Conservation (phyloP, 2,329 filamentous ascomycete genomes). For the Diaporthe velutina region DNA sequence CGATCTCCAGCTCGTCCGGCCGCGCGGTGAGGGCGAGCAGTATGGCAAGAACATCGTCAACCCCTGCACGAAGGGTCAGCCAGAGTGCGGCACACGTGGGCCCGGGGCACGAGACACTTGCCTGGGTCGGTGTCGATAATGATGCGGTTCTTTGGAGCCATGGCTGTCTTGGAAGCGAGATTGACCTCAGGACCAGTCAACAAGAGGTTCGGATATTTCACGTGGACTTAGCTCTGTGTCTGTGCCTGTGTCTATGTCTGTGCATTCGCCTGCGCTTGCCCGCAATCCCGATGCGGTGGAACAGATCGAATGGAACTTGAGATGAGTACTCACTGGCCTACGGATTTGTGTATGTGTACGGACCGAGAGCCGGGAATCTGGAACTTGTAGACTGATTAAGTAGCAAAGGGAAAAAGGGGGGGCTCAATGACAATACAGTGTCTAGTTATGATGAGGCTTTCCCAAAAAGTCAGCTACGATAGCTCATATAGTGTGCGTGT, state of each 20-base stretch:
- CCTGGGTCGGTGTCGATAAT: slow-evolving; percentile 97
- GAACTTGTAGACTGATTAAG: neutral
- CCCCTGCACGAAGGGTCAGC: slow-evolving; percentile 64
- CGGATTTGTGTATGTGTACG: neutral
- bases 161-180: slow-evolving; percentile 48
- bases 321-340: slow-evolving; percentile 9
- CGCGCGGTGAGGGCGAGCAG: slow-evolving; percentile 86
- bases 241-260: slow-evolving; percentile 12
- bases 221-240: neutral
- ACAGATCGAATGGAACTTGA: neutral
- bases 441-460: neutral
- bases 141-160: slow-evolving; percentile 80
- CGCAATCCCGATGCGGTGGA: slow-evolving; percentile 26
- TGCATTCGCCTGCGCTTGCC: slow-evolving; percentile 19
- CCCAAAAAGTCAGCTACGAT: neutral
- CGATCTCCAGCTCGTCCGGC: slow-evolving; percentile 86
- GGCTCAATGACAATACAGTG: neutral
- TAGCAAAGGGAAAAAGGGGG: neutral
- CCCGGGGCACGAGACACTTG: slow-evolving; percentile 51
- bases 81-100: neutral
- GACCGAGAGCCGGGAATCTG: neutral
- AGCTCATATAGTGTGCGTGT: neutral
- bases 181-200: slow-evolving; percentile 10
- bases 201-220: slow-evolving; percentile 3
- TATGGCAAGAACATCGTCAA: slow-evolving; percentile 92